Percentiles rank a stretch among this genome's conserved stretches.
These are phyloP conservation scores for Fraxinus albicans DNA, from an alignment of 305 asterid genomes.

Conservation along the genomic window DNA sequence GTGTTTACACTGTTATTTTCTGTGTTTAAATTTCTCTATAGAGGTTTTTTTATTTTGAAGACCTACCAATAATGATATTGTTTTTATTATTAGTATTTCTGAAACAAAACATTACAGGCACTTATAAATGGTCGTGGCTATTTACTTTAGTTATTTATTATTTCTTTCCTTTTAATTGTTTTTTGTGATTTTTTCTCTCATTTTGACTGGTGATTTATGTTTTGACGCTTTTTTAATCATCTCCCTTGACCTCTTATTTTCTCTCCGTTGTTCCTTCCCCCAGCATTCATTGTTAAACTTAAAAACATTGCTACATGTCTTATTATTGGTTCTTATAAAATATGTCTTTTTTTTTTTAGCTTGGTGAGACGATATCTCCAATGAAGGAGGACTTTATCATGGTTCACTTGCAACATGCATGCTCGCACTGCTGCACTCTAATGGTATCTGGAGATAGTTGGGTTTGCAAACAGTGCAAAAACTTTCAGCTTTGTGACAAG, in stretches of 20 bases:
- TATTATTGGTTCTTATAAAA: constrained; percentile 23
- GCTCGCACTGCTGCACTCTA: constrained; percentile 86
- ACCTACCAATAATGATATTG: background rate
- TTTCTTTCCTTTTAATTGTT: background rate
- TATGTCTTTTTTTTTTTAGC: constrained; percentile 39
- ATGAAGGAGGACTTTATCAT: constrained; percentile 99
- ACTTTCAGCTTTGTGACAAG: constrained; percentile 88
- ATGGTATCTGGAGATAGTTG: constrained; percentile 91
- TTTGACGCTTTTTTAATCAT: background rate
- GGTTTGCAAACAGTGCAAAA: constrained; percentile 86
- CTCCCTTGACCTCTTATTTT: background rate
- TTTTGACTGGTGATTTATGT: constrained; percentile 4
- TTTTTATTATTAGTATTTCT: background rate
- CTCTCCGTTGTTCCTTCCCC: background rate
- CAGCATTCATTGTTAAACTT: background rate
- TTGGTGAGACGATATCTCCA: constrained; percentile 93
- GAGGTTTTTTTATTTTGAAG: constrained; percentile 6
- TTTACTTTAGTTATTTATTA: constrained; percentile 5
- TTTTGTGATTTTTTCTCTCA: background rate
- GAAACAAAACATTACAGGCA: background rate
- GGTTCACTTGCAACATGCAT: constrained; percentile 94
- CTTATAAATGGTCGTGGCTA: background rate
- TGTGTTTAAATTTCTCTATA: background rate
- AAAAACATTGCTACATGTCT: constrained; percentile 9
- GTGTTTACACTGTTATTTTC: constrained; percentile 9